Percentiles rank a stretch among this genome's conserved stretches.
These are phyloP conservation scores for Torulaspora pretoriensis DNA, from an alignment of 1,139 yeast genomes.

Conservation along the genomic window DNA sequence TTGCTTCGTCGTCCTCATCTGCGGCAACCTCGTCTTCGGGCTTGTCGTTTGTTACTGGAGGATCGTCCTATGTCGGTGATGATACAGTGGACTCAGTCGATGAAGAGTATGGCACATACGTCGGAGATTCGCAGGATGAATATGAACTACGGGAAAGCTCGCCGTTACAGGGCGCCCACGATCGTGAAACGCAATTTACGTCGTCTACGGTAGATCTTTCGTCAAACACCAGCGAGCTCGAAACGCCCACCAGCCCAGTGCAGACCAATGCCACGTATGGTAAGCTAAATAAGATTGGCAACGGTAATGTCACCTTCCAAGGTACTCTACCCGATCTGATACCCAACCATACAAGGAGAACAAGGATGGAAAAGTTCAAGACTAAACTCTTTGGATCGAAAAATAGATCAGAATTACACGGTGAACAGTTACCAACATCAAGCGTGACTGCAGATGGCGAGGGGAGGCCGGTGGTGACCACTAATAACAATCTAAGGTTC, in stretches of 20 bases:
- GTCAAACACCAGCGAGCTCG: neutral
- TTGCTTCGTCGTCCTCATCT: constrained; percentile 5
- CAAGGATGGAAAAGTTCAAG: constrained; percentile 20
- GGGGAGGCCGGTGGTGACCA: constrained; percentile 20
- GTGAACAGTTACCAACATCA: constrained; percentile 6
- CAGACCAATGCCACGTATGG: constrained; percentile 14
- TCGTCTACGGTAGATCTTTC: constrained; percentile 3
- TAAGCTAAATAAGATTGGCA: constrained; percentile 16
- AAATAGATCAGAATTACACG: constrained; percentile 5
- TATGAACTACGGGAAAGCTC: neutral
- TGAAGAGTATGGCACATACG: constrained; percentile 3
- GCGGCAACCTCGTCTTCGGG: constrained; percentile 4
- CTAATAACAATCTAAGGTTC: constrained; percentile 19
- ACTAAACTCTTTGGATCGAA: constrained; percentile 16
- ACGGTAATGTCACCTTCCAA: constrained; percentile 22
- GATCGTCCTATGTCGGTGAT: constrained; percentile 8
- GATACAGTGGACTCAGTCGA: constrained; percentile 10
- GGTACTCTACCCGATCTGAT: constrained; percentile 30
- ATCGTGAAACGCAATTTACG: constrained; percentile 2
- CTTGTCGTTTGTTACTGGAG: constrained; percentile 7
- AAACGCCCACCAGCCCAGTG: constrained; percentile 5
- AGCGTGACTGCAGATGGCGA: constrained; percentile 14
- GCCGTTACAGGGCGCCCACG: neutral
- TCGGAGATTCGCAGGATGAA: constrained; percentile 5
- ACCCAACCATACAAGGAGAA: constrained; percentile 24